A percentile compares a stretch with the other conserved stretches of the same genome.
Evolutionary conservation across 2,329 filamentous ascomycete species (phyloP).

Genomic region (Colletotrichum endophyticum): DNA sequence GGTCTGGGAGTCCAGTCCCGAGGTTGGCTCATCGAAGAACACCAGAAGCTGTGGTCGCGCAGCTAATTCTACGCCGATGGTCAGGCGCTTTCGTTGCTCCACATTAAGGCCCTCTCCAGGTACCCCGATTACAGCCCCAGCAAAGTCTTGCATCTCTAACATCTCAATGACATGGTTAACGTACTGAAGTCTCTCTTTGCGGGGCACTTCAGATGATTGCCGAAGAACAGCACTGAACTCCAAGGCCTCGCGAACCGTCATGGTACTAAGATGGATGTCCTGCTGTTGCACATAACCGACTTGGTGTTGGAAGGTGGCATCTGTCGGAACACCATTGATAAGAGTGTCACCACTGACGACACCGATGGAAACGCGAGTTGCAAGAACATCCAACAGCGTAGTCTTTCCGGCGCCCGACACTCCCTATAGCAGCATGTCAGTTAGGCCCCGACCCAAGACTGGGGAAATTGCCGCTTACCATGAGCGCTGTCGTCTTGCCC

Average conservation of each 20-base stretch:
- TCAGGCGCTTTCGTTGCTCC: slow-evolving; percentile 60
- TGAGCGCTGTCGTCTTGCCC: slow-evolving; percentile 73
- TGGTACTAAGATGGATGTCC: slow-evolving; percentile 70
- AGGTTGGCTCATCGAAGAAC: slow-evolving; percentile 81
- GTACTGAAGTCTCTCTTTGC: slow-evolving; percentile 26
- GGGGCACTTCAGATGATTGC: slow-evolving; percentile 62
- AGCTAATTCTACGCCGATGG: slow-evolving; percentile 77
- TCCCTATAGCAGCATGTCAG: slow-evolving; percentile 38
- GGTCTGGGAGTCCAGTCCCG: slow-evolving; percentile 75
- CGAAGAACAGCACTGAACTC: slow-evolving; percentile 71
- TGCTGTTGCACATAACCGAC: slow-evolving; percentile 76
- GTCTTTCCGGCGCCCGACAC: slow-evolving; percentile 78
- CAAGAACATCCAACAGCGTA: slow-evolving; percentile 75
- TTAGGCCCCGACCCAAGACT: not conserved
- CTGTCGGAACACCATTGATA: slow-evolving; percentile 68
- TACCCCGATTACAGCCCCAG: slow-evolving; percentile 72
- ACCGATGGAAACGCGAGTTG: slow-evolving; percentile 75
- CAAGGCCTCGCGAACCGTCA: slow-evolving; percentile 71
- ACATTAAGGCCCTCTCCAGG: slow-evolving; percentile 60
- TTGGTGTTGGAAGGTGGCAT: slow-evolving; percentile 71
- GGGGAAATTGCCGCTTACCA: slow-evolving; percentile 58
- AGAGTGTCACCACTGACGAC: slow-evolving; percentile 75
- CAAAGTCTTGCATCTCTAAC: slow-evolving; percentile 61
- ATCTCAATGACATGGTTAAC: slow-evolving; percentile 32
- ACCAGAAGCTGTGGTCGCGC: slow-evolving; percentile 74